Evolutionary conservation across 257 asterid species (phyloP), one percentile per base, ranked within the genome.

Genomic region (Echium plantagineum): DNA sequence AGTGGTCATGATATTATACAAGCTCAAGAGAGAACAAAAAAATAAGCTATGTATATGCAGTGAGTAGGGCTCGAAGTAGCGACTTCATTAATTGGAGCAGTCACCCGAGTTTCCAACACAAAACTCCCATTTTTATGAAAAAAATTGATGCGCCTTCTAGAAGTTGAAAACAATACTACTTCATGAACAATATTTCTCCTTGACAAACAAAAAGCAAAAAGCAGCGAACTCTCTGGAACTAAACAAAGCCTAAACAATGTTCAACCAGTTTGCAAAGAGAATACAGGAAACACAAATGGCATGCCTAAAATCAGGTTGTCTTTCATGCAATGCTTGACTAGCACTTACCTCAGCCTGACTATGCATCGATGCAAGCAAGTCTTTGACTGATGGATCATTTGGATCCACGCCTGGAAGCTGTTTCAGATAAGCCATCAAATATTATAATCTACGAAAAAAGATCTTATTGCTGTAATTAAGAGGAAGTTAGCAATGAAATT

Each of bases 401-500:
- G 95, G 94, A 81, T 91, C 98, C 71, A 91, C 98, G 63, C 98
- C 98, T 15, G 98, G 98, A 66, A 91, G 98, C 98, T 91, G 90
- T 69, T 47, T 58, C 62, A 66, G 69, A 78, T 13, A 28, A 61
- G 52, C 5, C 32, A 61, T 28, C 28, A 61, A 67, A 53, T 26
- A 62, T 17, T 17, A 21, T n/a, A 21, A 58, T 49, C 48, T 6
- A 3, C 12, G 21, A 61, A 42, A 24, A 26, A 1, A 24, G 51
- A 19, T 52, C 16, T 28, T 57, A 4, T 66, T 30, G 20, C 28
- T 56, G 35, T 53, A 51, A 30, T 59, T 21, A 19, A 7, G 9
- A 35, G 21, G 46, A 47, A 59, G 48, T 6, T 28, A 28, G 7
- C 32, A 19, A 58, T 21, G 59, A 69, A 20, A 54, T 64, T 16